These are phyloP conservation scores for Conticribra guillardii DNA, from an alignment of 108 stramenopile genomes.

Conservation along the genomic window DNA sequence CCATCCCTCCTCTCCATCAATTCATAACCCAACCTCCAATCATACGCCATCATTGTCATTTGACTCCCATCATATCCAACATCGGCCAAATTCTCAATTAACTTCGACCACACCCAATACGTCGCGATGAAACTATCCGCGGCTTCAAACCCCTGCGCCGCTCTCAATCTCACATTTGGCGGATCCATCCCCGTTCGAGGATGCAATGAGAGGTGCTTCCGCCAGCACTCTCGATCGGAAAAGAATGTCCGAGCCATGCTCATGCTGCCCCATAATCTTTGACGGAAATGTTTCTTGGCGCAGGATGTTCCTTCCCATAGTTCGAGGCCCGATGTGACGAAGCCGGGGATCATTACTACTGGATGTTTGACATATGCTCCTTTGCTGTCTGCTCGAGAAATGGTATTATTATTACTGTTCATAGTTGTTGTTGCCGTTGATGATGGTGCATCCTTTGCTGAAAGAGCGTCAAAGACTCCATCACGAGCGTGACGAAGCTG, in stretches of 20 bases:
- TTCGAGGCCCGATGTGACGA: slow-evolving; percentile 88
- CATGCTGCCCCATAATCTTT: slow-evolving; percentile 82
- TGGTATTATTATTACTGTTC: too few species aligned
- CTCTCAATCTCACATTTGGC: slow-evolving; percentile 66
- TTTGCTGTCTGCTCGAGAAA: slow-evolving; percentile 32
- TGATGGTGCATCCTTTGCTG: neutral
- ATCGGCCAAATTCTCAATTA: slow-evolving; percentile 86
- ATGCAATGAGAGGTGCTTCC: slow-evolving; percentile 78
- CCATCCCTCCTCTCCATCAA: slow-evolving; percentile 85
- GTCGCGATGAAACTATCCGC: slow-evolving; percentile 86
- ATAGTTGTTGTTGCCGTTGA: neutral
- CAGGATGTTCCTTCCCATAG: slow-evolving; percentile 88
- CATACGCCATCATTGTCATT: slow-evolving; percentile 88
- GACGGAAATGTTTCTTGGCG: slow-evolving; percentile 79
- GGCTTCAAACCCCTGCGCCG: slow-evolving; percentile 84
- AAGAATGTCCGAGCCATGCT: slow-evolving; percentile 73
- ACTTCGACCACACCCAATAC: slow-evolving; percentile 81
- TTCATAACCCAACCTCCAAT: slow-evolving; percentile 85
- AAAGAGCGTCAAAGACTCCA: neutral
- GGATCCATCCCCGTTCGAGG: slow-evolving; percentile 84
- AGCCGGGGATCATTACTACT: slow-evolving; percentile 88
- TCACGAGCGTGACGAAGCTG: slow-evolving; percentile 11
- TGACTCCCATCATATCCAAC: slow-evolving; percentile 81
- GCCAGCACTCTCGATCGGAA: slow-evolving; percentile 79
- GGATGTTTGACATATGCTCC: slow-evolving; percentile 80